A percentile compares a stretch with the other conserved stretches of the same genome.
These are phyloP conservation scores for Stevia rebaudiana DNA, from an alignment of 140 eudicot genomes.

Conservation along the genomic window DNA sequence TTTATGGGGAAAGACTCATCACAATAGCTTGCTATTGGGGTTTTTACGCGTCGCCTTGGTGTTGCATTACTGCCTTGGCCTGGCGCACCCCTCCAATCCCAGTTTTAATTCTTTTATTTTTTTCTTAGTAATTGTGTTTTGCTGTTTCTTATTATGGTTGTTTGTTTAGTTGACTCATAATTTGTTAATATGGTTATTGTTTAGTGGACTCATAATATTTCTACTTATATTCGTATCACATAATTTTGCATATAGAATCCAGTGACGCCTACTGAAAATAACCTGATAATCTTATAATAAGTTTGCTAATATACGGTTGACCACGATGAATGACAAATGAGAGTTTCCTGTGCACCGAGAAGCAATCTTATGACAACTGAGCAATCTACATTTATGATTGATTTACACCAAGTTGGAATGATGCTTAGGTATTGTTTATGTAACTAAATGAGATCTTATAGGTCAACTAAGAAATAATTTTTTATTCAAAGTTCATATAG, in stretches of 20 bases:
- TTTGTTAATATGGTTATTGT: too few species aligned
- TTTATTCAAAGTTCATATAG: neutral
- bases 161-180: too few species aligned
- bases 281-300: too few species aligned
- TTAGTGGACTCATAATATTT: too few species aligned
- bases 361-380: neutral
- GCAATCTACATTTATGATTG: conserved; percentile 36
- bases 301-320: neutral
- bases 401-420: conserved; percentile 79
- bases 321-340: neutral
- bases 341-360: neutral
- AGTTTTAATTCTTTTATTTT: too few species aligned
- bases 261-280: neutral
- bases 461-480: neutral
- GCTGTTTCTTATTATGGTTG: too few species aligned
- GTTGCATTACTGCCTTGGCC: conserved; percentile 20
- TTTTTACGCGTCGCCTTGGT: conserved; percentile 6
- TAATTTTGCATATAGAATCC: neutral
- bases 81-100: conserved; percentile 17
- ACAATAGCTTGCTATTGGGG: conserved; percentile 17
- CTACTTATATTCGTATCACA: neutral
- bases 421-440: conserved; percentile 55
- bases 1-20: conserved; percentile 11
- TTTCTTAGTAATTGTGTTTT: too few species aligned
- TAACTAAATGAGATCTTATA: neutral